phyloP scores from a whole-genome alignment of 257 asterid genomes.

The Nicotiana tabacum region DNA sequence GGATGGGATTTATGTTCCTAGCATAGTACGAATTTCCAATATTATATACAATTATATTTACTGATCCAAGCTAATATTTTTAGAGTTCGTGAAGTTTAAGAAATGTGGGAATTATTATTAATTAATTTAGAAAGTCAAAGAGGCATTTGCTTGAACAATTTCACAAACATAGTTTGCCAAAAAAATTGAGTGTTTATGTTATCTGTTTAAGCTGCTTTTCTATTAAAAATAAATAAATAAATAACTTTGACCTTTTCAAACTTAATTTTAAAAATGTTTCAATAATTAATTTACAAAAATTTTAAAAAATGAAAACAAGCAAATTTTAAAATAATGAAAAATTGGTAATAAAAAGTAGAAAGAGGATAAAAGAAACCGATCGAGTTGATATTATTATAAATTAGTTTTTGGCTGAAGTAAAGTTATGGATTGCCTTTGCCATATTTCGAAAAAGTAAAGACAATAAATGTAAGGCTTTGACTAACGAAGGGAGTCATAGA shows the following conservation, averaged over 20 bases:
- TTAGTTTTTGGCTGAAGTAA: background rate
- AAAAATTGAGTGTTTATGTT: no score
- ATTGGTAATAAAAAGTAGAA: no score
- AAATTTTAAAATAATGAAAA: background rate
- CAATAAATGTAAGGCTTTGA: background rate
- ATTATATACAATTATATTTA: background rate
- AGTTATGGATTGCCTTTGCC: background rate
- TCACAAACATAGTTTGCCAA: no score
- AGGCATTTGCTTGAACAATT: background rate
- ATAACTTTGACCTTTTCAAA: no score
- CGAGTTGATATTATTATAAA: background rate
- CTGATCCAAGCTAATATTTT: background rate
- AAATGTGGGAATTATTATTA: background rate
- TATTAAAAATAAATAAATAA: no score
- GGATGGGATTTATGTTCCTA: background rate
- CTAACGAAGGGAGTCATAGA: background rate
- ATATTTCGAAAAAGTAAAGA: background rate
- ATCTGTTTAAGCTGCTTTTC: no score
- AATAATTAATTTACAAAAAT: background rate
- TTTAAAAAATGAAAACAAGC: background rate
- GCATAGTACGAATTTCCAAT: background rate
- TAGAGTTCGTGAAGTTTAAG: background rate
- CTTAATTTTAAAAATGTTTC: no score
- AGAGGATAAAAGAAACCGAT: background rate
- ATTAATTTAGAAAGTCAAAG: no score